These are phyloP conservation scores for Erucastrum elatum DNA, from an alignment of 345 rosid species.

Conservation along the genomic window DNA sequence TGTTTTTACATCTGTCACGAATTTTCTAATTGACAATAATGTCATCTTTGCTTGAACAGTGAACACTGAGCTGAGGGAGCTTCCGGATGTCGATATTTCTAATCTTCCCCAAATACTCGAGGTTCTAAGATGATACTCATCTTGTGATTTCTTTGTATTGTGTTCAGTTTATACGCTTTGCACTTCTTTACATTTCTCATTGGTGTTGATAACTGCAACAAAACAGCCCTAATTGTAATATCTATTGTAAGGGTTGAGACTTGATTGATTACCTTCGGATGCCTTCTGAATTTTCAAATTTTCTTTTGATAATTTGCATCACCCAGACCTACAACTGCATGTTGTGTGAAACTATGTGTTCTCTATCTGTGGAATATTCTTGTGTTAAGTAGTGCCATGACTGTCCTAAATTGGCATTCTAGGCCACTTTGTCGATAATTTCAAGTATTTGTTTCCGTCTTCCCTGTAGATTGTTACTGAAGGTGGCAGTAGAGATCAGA, in stretches of 20 bases:
- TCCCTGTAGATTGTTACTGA: constrained; percentile 58
- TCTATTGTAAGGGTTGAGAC: neutral
- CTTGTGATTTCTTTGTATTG: constrained; percentile 17
- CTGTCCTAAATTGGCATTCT: neutral
- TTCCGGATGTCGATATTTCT: constrained; percentile 76
- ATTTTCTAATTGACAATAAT: constrained; percentile 19
- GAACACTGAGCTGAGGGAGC: constrained; percentile 68
- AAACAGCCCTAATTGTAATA: too few relatives aligned
- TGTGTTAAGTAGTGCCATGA: neutral
- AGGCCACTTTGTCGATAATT: neutral
- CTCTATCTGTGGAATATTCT: neutral
- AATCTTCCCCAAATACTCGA: constrained; percentile 75
- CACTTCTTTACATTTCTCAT: neutral
- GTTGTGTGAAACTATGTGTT: constrained; percentile 12
- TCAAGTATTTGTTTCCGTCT: constrained; percentile 14
- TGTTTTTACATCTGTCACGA: neutral
- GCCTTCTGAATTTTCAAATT: neutral
- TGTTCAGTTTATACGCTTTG: neutral
- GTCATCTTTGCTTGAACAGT: constrained; percentile 40
- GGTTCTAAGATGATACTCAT: constrained; percentile 50
- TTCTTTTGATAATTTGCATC: constrained; percentile 1
- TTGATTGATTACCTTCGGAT: neutral
- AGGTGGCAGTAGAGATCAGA: constrained; percentile 72
- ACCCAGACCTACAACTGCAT: constrained; percentile 7
- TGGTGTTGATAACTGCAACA: neutral